Evolutionary conservation across 2,329 filamentous ascomycete species (phyloP).

Genomic region (Penicillium occitanis): DNA sequence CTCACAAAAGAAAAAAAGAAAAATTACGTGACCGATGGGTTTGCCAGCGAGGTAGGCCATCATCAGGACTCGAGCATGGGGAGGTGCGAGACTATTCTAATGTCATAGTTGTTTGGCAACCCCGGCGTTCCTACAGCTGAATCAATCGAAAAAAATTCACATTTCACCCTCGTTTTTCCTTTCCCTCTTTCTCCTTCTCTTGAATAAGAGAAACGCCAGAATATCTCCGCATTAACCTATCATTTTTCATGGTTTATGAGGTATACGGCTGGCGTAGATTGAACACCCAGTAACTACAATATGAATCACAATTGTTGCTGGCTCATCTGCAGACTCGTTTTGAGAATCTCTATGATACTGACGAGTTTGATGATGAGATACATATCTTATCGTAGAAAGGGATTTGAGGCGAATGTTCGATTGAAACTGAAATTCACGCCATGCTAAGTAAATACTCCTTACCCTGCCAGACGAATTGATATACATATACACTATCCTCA

Average conservation of each 20-base stretch:
- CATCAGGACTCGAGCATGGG: conserved; percentile 3
- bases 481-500: conserved; percentile 1
- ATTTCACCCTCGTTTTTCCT: neutral
- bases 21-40: neutral
- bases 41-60: neutral
- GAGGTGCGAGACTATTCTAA: conserved; percentile 6
- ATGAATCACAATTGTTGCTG: conserved; percentile 15
- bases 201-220: conserved; percentile 57
- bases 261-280: conserved; percentile 92
- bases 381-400: conserved; percentile 6
- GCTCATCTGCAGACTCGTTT: conserved; percentile 45
- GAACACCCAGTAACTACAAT: conserved; percentile 44
- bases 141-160: conserved; percentile 8
- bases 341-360: conserved; percentile 36
- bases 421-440: neutral
- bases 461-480: neutral
- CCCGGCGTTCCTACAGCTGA: conserved; percentile 22
- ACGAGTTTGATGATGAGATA: conserved; percentile 43
- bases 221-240: conserved; percentile 83
- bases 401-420: neutral
- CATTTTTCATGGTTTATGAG: conserved; percentile 67
- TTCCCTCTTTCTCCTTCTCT: neutral
- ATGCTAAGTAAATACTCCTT: conserved; percentile 4
- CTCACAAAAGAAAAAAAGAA: conserved; percentile 3
- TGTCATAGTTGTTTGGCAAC: conserved; percentile 13